Base-by-base conservation (phyloP, 306 rosid species). In the Medicago arabica region DNA sequence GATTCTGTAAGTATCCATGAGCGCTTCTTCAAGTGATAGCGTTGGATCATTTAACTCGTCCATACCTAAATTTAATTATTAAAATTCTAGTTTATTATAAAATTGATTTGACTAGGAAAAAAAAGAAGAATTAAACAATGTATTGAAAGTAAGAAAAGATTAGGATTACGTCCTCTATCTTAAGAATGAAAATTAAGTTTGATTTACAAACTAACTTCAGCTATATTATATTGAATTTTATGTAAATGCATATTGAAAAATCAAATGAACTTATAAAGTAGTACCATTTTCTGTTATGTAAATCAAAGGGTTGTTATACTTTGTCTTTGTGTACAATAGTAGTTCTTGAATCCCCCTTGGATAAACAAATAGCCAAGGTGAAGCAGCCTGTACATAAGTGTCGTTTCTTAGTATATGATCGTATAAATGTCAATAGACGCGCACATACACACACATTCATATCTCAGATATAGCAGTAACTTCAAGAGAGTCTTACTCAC, bases 231-330 rank as follows among this genome's bases (percentile, higher is more conserved):
- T 36, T 71, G 14, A 62, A 21, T n/a, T 21, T 78, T 34, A 16
- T 63, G 6, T 7, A 69, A 36, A 8, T 6, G 13, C 19, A 23
- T 68, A 17, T 57, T 18, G 36, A 39, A 41, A 43, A 41, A 14
- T 18, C 7, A 49, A 64, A 36, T 38, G 17, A 17, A 71, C 9
- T 40, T 23, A 23, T 39, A 15, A 47, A 38, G 75, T 31, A 28
- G 68, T 82, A 89, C 95, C 92, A 59, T 87, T 90, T 77, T 90
- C 96, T 15, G 88, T 89, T 14, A 92, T 92, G 82, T 88, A 92
- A 57, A 86, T 83, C 8, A 88, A 23, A 38, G 90, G 93, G 51
- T 85, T 80, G 10, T 86, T 59, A 41, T 89, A 92, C 78, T 75
- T 82, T n/a, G 0, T 53, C 79, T 80, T 89, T 19, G 60, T 75